These are phyloP conservation scores for Cinnamomum chago DNA, from an alignment of 164 flowering plant genomes.

Conservation along the genomic window DNA sequence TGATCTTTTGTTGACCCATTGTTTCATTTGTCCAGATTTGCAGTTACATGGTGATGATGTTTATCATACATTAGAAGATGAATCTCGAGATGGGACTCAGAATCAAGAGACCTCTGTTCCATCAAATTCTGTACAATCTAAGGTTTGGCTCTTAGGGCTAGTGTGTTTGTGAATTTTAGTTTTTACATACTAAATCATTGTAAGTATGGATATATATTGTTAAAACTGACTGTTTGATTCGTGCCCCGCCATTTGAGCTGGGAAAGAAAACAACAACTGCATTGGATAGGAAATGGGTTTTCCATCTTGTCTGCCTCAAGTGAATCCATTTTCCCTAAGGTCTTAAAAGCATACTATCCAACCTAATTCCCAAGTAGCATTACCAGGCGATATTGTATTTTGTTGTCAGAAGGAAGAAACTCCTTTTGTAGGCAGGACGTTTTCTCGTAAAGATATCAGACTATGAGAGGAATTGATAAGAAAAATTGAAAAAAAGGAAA, in stretches of 20 bases:
- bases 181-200: background rate
- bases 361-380: too few species aligned
- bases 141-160: constrained; percentile 33
- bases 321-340: background rate
- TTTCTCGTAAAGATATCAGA: too few species aligned
- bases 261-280: too few species aligned
- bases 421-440: too few species aligned
- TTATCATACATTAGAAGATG: constrained; percentile 70
- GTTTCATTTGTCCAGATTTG: constrained; percentile 49
- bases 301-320: background rate
- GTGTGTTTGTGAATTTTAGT: background rate
- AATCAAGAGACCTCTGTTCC: constrained; percentile 26
- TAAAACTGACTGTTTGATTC: background rate
- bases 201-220: too few species aligned
- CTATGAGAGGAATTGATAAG: too few species aligned
- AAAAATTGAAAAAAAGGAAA: too few species aligned
- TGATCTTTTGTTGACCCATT: too few species aligned
- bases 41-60: constrained; percentile 92
- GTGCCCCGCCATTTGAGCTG: too few species aligned
- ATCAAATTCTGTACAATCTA: constrained; percentile 28
- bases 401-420: too few species aligned
- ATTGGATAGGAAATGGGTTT: background rate
- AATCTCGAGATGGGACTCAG: constrained; percentile 35
- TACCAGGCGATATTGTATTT: too few species aligned
- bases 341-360: background rate